These are phyloP conservation scores for Leucocoprinus leucothites DNA, from an alignment of 768 basidiomycete species.

Conservation along the genomic window DNA sequence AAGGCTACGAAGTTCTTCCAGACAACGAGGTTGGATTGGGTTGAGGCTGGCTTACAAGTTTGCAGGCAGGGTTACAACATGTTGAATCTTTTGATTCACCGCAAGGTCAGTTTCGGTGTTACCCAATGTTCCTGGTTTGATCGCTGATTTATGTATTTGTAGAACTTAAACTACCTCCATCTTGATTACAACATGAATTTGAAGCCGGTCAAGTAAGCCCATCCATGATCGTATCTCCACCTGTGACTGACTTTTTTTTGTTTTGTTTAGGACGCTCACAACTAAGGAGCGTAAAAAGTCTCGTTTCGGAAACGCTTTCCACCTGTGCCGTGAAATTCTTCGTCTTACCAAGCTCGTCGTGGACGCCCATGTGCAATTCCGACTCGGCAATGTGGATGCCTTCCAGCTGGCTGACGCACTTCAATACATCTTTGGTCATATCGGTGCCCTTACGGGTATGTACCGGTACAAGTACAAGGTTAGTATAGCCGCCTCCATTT, in stretches of 20 bases:
- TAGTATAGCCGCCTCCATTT: slow-evolving; percentile 16
- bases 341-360: slow-evolving; percentile 98
- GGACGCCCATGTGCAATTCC: slow-evolving; percentile 98
- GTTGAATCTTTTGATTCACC: slow-evolving; percentile 97
- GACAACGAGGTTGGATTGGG: slow-evolving; percentile 97
- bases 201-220: slow-evolving; percentile 82
- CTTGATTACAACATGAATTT: slow-evolving; percentile 98
- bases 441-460: slow-evolving; percentile 98
- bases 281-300: slow-evolving; percentile 99
- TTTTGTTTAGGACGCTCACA: slow-evolving; percentile 74
- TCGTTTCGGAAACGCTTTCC: slow-evolving; percentile 99
- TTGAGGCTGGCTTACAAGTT: slow-evolving; percentile 97
- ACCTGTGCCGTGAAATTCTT: slow-evolving; percentile 95
- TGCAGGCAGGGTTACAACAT: slow-evolving; percentile 99
- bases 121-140: not conserved
- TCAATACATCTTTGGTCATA: slow-evolving; percentile 96
- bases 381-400: slow-evolving; percentile 96
- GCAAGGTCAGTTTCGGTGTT: slow-evolving; percentile 61
- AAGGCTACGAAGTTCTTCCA: slow-evolving; percentile 99
- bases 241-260: slow-evolving; percentile 13
- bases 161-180: slow-evolving; percentile 93
- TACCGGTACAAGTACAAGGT: slow-evolving; percentile 99
- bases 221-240: not conserved
- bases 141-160: slow-evolving; percentile 8
- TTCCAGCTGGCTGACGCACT: slow-evolving; percentile 99